A percentile compares a stretch with the other conserved stretches of the same genome.
Evolutionary conservation across 2,329 filamentous ascomycete species (phyloP).

Genomic region (Exophiala spinifera): DNA sequence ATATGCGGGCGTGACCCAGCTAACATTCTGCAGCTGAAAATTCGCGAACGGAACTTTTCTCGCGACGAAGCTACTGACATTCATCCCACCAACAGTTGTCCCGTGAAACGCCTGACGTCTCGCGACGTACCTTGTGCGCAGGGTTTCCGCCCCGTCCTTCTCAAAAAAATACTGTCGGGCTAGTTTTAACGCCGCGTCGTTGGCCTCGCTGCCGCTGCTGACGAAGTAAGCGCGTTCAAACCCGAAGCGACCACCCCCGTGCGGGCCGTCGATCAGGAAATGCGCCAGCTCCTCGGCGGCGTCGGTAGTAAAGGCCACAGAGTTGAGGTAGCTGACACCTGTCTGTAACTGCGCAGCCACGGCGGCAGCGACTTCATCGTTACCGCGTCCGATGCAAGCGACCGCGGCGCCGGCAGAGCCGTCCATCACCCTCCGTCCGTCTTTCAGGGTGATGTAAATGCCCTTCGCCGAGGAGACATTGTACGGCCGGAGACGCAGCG

Average conservation of each 20-base stretch:
- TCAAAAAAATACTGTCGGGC: background rate
- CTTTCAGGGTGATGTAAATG: slow-evolving; percentile 40
- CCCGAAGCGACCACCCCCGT: slow-evolving; percentile 52
- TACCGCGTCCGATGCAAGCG: slow-evolving; percentile 47
- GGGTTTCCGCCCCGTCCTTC: background rate
- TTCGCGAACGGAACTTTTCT: too few species aligned
- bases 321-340: slow-evolving; percentile 45
- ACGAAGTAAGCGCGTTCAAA: slow-evolving; percentile 56
- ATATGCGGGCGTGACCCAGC: too few species aligned
- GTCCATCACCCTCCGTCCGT: slow-evolving; percentile 45
- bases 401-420: slow-evolving; percentile 49
- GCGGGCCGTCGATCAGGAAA: slow-evolving; percentile 47
- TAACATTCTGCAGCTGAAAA: background rate
- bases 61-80: too few species aligned
- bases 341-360: slow-evolving; percentile 42
- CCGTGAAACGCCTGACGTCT: background rate
- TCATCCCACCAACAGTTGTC: background rate
- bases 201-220: slow-evolving; percentile 7
- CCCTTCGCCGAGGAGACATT: slow-evolving; percentile 35
- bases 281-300: slow-evolving; percentile 43
- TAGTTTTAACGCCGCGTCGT: background rate
- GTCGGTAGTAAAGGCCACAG: slow-evolving; percentile 43
- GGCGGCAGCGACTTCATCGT: slow-evolving; percentile 42
- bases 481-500: background rate
- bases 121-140: background rate